phyloP scores from a whole-genome alignment of 2,329 filamentous ascomycete species.

The Didymella pinodella region DNA sequence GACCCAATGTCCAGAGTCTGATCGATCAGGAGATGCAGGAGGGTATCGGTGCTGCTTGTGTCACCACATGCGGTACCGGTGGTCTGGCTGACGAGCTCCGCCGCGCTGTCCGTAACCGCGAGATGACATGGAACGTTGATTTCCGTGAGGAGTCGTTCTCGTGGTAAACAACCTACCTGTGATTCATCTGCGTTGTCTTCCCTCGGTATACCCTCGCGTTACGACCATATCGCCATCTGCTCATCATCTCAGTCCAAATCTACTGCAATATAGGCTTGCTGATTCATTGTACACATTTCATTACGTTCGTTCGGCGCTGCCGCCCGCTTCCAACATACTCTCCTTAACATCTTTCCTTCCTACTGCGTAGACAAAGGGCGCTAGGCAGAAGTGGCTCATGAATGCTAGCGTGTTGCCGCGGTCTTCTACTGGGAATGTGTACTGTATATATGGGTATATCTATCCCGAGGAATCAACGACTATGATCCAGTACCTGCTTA shows the following conservation, averaged over 20 bases:
- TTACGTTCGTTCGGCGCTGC: slow-evolving; percentile 19
- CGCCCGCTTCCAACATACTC: slow-evolving; percentile 29
- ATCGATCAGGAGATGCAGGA: slow-evolving; percentile 81
- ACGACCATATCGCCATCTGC: slow-evolving; percentile 14
- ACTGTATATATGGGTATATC: slow-evolving; percentile 19
- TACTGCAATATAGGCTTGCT: slow-evolving; percentile 19
- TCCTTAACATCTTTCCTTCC: slow-evolving; percentile 26
- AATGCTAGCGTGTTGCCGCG: slow-evolving; percentile 30
- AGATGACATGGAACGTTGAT: slow-evolving; percentile 73
- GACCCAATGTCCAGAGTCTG: slow-evolving; percentile 82
- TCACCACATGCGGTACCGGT: slow-evolving; percentile 80
- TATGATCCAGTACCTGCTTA: slow-evolving; percentile 1
- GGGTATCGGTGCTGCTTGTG: slow-evolving; percentile 87
- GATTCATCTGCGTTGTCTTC: slow-evolving; percentile 18
- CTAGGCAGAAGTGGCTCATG: slow-evolving; percentile 26
- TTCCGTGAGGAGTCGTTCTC: slow-evolving; percentile 82
- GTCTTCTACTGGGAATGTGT: slow-evolving; percentile 14
- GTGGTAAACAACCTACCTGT: slow-evolving; percentile 54
- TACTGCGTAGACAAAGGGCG: slow-evolving; percentile 26
- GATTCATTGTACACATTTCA: slow-evolving; percentile 44
- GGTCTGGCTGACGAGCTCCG: slow-evolving; percentile 78
- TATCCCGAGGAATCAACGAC: slow-evolving; percentile 10
- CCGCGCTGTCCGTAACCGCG: slow-evolving; percentile 69
- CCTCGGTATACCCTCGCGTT: slow-evolving; percentile 28
- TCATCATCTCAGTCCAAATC: slow-evolving; percentile 10